Evolutionary conservation across 2,329 filamentous ascomycete species (phyloP).

Genomic region (Pseudomassariella vexata): DNA sequence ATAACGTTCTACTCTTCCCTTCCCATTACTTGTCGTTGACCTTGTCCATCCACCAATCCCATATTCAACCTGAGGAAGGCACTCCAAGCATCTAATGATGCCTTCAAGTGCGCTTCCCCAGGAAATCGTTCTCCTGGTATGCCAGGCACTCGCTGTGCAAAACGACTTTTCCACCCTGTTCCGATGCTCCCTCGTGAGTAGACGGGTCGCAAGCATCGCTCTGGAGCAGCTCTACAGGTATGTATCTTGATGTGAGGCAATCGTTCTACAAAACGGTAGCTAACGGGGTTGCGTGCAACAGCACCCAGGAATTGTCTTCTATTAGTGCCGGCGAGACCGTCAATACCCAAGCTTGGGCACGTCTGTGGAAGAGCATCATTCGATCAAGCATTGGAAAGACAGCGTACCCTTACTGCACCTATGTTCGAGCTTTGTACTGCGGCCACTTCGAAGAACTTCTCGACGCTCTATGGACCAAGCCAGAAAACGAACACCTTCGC

Average conservation of each 20-base stretch:
- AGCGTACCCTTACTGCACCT: conserved; percentile 63
- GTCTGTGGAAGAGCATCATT: conserved; percentile 64
- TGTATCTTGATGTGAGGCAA: no score
- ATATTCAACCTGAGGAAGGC: no score
- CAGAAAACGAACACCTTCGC: conserved; percentile 18
- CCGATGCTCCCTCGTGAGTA: conserved; percentile 49
- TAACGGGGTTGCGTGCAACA: no score
- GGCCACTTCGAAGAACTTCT: conserved; percentile 55
- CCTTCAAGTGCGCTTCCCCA: conserved; percentile 35
- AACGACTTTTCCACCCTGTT: conserved; percentile 57
- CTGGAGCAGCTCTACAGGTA: conserved; percentile 60
- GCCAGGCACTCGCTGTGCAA: conserved; percentile 48
- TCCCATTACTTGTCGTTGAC: no score
- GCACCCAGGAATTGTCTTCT: conserved; percentile 40
- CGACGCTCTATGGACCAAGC: conserved; percentile 35
- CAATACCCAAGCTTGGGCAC: conserved; percentile 46
- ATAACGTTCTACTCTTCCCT: no score
- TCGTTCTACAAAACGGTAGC: no score
- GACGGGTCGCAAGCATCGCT: conserved; percentile 50
- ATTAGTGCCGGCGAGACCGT: conserved; percentile 35
- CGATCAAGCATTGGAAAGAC: conserved; percentile 58
- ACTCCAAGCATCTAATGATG: no score
- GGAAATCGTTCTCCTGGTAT: conserved; percentile 57
- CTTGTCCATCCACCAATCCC: no score
- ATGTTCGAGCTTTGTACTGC: conserved; percentile 59